Conservation (phyloP, 2,329 filamentous ascomycete genomes). For the Grosmannia serpens region DNA sequence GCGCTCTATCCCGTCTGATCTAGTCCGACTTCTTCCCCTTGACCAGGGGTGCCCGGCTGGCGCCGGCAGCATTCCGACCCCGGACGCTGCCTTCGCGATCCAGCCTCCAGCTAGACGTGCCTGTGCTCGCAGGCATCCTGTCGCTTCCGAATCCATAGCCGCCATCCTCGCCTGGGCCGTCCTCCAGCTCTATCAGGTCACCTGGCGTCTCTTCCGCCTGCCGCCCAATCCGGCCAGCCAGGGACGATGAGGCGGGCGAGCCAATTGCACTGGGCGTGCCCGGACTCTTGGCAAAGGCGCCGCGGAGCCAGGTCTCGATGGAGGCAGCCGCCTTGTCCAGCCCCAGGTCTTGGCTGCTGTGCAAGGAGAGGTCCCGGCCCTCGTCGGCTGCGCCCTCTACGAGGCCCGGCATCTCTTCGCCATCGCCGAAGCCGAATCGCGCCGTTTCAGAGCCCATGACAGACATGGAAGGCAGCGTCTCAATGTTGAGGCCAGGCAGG, state of each 20-base stretch:
- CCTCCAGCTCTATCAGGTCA: slow-evolving; percentile 62
- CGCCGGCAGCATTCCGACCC: slow-evolving; percentile 20
- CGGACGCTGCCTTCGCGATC: slow-evolving; percentile 26
- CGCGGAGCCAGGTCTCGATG: slow-evolving; percentile 83
- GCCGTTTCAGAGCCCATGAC: slow-evolving; percentile 50
- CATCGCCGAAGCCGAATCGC: slow-evolving; percentile 38
- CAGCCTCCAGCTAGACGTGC: slow-evolving; percentile 23
- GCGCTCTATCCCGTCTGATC: not conserved
- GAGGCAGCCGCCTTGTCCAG: slow-evolving; percentile 78
- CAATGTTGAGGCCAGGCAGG: slow-evolving; percentile 64
- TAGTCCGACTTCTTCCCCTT: slow-evolving; percentile 38
- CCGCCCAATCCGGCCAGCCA: slow-evolving; percentile 7
- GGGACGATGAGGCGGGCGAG: slow-evolving; percentile 4
- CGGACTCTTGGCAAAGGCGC: slow-evolving; percentile 57
- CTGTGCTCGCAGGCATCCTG: not conserved
- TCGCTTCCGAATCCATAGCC: slow-evolving; percentile 3
- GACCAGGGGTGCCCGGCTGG: slow-evolving; percentile 5
- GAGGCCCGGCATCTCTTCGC: slow-evolving; percentile 26
- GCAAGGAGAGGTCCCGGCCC: slow-evolving; percentile 28
- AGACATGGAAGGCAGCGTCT: slow-evolving; percentile 55
- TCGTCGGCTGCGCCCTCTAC: slow-evolving; percentile 39
- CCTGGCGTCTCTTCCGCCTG: slow-evolving; percentile 29
- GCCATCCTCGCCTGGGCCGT: slow-evolving; percentile 46
- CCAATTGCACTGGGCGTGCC: slow-evolving; percentile 27
- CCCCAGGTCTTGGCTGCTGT: slow-evolving; percentile 33